Evolutionary conservation across 768 basidiomycete species (phyloP).

Genomic region (Cyclocybe cylindracea): DNA sequence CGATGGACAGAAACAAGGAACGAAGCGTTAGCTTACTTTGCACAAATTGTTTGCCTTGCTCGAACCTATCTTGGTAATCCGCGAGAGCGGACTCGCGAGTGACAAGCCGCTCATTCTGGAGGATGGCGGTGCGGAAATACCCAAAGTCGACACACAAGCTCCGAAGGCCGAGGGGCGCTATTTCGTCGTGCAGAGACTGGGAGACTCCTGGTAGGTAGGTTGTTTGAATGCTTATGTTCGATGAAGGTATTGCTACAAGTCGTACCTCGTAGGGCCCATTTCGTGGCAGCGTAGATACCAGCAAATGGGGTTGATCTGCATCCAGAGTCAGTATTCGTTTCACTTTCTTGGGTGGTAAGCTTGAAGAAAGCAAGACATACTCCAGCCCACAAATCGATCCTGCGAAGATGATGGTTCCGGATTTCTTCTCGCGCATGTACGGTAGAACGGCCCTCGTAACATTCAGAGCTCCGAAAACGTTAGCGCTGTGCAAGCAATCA

Average conservation of each 20-base stretch:
- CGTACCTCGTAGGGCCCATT: conserved; percentile 33
- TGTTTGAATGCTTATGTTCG: too few relatives aligned
- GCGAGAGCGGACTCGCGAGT: conserved; percentile 26
- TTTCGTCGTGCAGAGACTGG: conserved; percentile 29
- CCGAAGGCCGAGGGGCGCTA: conserved; percentile 34
- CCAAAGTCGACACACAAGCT: conserved; percentile 35
- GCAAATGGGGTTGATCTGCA: conserved; percentile 26
- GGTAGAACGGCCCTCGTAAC: conserved; percentile 45
- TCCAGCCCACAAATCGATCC: conserved; percentile 40
- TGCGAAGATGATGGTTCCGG: conserved; percentile 41
- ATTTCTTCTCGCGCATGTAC: conserved; percentile 40
- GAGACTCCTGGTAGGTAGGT: conserved; percentile 9
- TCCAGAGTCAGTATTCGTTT: too few relatives aligned
- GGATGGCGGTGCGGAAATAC: conserved; percentile 35
- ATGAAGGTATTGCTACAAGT: too few relatives aligned
- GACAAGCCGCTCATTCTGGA: conserved; percentile 20
- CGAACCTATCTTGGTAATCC: conserved; percentile 27
- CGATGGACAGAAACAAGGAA: neutral
- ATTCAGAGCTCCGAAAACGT: conserved; percentile 42
- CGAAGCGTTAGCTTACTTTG: conserved; percentile 16
- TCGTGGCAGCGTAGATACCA: conserved; percentile 37
- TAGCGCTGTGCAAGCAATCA: conserved; percentile 27
- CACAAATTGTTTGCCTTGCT: conserved; percentile 19
- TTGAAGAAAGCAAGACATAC: conserved; percentile 13
- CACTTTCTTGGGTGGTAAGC: too few relatives aligned